These are phyloP conservation scores for Pleurotus cornucopiae DNA, from an alignment of 768 basidiomycete species.

Conservation along the genomic window DNA sequence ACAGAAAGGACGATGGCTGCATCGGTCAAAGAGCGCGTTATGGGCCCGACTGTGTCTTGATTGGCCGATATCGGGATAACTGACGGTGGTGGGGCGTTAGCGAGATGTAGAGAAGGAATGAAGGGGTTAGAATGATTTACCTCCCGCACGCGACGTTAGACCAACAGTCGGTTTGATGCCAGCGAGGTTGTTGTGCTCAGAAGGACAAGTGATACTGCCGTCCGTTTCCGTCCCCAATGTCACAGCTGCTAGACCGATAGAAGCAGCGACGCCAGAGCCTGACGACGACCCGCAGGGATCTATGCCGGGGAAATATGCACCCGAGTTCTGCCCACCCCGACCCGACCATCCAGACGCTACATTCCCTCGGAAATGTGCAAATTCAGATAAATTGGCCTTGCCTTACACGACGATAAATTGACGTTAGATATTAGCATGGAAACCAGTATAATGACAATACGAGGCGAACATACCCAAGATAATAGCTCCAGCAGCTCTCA, in stretches of 20 bases:
- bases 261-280: constrained; percentile 52
- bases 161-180: constrained; percentile 63
- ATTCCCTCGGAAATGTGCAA: constrained; percentile 43
- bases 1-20: constrained; percentile 52
- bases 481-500: constrained; percentile 14
- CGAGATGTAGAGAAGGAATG: background rate
- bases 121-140: constrained; percentile 20
- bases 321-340: constrained; percentile 48
- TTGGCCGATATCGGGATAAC: constrained; percentile 55
- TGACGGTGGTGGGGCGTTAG: constrained; percentile 14
- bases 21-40: constrained; percentile 49
- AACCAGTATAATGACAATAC: background rate
- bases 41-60: constrained; percentile 58
- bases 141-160: constrained; percentile 55
- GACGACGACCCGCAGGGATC: constrained; percentile 58
- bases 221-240: constrained; percentile 48
- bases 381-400: constrained; percentile 55
- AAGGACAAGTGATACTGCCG: constrained; percentile 52
- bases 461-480: background rate
- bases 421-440: no score
- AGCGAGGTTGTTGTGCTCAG: constrained; percentile 47
- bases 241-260: constrained; percentile 46
- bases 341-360: constrained; percentile 55
- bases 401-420: constrained; percentile 18
- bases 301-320: constrained; percentile 45